Evolutionary conservation across 371 early-diverging fungal species (phyloP).

Genomic region (Saksenaea vasiformis): DNA sequence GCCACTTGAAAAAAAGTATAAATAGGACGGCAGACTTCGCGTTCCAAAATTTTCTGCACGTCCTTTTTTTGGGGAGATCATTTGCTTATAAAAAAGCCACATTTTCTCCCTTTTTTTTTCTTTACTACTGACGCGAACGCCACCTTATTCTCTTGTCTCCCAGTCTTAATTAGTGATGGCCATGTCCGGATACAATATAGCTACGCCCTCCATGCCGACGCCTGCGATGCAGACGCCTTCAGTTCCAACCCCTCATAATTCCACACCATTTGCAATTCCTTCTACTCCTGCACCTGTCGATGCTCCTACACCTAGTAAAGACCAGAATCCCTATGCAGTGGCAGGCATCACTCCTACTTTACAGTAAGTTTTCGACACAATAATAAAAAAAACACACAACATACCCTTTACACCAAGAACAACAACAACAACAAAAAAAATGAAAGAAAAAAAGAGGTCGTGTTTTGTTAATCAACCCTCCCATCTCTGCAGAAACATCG

Average conservation of each 20-base stretch:
- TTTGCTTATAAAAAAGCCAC: slow-evolving; percentile 20
- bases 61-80: slow-evolving; percentile 13
- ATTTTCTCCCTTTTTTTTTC: slow-evolving; percentile 14
- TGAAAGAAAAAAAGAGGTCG: no score
- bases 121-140: background rate
- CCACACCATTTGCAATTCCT: slow-evolving; percentile 47
- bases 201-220: slow-evolving; percentile 48
- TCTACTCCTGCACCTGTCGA: slow-evolving; percentile 54
- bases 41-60: slow-evolving; percentile 10
- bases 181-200: slow-evolving; percentile 56
- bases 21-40: slow-evolving; percentile 13
- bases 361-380: slow-evolving; percentile 67
- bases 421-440: no score
- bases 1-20: slow-evolving; percentile 18
- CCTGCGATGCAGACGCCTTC: slow-evolving; percentile 56
- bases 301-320: slow-evolving; percentile 56
- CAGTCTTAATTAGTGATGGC: slow-evolving; percentile 5
- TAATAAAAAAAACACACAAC: slow-evolving; percentile 7
- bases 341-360: slow-evolving; percentile 82
- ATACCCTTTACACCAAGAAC: background rate
- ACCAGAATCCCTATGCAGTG: slow-evolving; percentile 58
- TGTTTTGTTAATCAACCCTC: slow-evolving; percentile 15
- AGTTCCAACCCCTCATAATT: slow-evolving; percentile 47
- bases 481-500: slow-evolving; percentile 85
- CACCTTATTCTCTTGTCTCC: background rate